Percentiles rank a stretch among this genome's conserved stretches.
phyloP scores from a whole-genome alignment of 345 rosid species.

The Aquilaria malaccensis region DNA sequence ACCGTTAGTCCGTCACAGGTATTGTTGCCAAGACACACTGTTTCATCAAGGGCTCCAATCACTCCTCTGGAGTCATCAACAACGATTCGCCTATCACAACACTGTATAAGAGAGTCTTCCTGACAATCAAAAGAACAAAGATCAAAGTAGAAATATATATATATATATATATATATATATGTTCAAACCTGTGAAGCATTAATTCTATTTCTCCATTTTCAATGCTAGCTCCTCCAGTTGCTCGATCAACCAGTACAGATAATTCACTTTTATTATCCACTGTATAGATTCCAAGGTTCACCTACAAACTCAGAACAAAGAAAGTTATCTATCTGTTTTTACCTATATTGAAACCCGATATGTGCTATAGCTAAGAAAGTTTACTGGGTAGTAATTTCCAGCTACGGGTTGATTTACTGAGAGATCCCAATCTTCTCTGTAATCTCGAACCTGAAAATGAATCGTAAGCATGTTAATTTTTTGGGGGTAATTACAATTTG shows the following conservation, averaged over 20 bases:
- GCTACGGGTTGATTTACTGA: slow-evolving; percentile 61
- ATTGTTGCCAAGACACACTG: slow-evolving; percentile 28
- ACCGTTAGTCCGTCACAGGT: slow-evolving; percentile 57
- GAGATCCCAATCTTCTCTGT: slow-evolving; percentile 65
- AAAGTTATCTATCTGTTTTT: background rate
- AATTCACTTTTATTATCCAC: slow-evolving; percentile 47
- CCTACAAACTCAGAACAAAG: slow-evolving; percentile 23
- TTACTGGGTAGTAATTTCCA: slow-evolving; percentile 85
- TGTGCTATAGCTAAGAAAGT: background rate
- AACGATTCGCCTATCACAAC: slow-evolving; percentile 29
- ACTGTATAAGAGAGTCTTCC: too few relatives aligned
- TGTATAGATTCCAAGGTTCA: slow-evolving; percentile 58
- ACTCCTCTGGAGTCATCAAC: slow-evolving; percentile 57
- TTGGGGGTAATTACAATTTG: too few relatives aligned
- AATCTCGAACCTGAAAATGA: slow-evolving; percentile 49
- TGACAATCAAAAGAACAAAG: too few relatives aligned
- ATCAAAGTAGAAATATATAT: background rate
- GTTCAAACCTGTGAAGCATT: slow-evolving; percentile 66
- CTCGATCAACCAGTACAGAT: slow-evolving; percentile 73
- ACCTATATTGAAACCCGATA: background rate
- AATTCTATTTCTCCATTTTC: slow-evolving; percentile 65
- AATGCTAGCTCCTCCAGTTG: slow-evolving; percentile 68
- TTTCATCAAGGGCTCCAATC: slow-evolving; percentile 55
- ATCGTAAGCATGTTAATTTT: background rate
- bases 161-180: too few relatives aligned